phyloP scores from a whole-genome alignment of 2,329 filamentous ascomycete genomes.

The Coniochaeta sp. region DNA sequence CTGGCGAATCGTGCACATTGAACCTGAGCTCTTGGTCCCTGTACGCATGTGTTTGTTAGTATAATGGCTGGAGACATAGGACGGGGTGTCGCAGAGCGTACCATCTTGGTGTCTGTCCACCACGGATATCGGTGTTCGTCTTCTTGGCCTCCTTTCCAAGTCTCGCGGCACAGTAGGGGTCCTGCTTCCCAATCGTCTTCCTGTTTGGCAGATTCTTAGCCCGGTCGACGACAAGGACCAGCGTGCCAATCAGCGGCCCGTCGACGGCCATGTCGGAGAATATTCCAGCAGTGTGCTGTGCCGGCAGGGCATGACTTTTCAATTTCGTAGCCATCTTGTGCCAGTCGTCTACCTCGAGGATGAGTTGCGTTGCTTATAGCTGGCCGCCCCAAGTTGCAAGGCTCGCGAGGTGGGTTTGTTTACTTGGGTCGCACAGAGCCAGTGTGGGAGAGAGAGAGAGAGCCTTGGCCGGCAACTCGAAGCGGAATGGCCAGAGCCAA shows the following conservation, averaged over 20 bases:
- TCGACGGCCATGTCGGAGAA: conserved; percentile 91
- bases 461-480: neutral
- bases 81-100: conserved; percentile 34
- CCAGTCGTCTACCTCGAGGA: neutral
- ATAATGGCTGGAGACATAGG: neutral
- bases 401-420: neutral
- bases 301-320: conserved; percentile 49
- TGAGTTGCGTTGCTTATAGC: neutral
- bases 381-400: neutral
- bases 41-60: conserved; percentile 6
- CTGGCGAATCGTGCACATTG: conserved; percentile 88
- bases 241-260: conserved; percentile 85
- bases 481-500: neutral
- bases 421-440: neutral
- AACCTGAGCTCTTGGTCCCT: conserved; percentile 99
- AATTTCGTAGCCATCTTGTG: conserved; percentile 43
- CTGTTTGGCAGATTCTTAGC: conserved; percentile 96
- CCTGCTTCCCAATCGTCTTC: conserved; percentile 97
- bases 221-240: conserved; percentile 86
- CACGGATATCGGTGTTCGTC: conserved; percentile 86
- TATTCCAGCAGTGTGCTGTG: conserved; percentile 81
- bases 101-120: conserved; percentile 94
- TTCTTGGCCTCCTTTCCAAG: conserved; percentile 97
- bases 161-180: conserved; percentile 90
- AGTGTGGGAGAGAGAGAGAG: neutral